Base-by-base conservation (phyloP, 1,284 basidiomycete species). In the Dichomitus squalens region DNA sequence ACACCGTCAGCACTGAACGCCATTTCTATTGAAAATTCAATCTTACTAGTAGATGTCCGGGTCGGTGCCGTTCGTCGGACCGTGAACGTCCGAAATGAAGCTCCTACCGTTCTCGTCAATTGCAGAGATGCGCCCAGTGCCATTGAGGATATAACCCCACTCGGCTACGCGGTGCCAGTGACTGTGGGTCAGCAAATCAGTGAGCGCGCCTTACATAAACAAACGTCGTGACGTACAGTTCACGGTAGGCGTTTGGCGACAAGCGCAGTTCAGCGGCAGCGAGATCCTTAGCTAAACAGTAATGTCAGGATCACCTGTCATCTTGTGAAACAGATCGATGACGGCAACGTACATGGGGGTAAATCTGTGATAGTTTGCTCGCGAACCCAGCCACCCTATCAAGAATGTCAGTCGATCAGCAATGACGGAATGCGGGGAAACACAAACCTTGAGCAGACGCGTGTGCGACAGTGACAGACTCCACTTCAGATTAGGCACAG, bases 241-340 rank as follows among this genome's bases (percentile, higher is more conserved):
- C 70, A 56, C 71, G 70, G 56, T 70, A 68, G 11, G 67, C 73
- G n/a, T 72, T 73, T 12, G 70, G 65, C 9, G 74, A 73, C 34
- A 77, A 65, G 18, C 73, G 70, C 64, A 76, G 68, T 53, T 77
- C 72, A n/a, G 74, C 75, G n/a, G 68, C 73, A 12, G 74, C 72
- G 20, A 76, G 57, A 43, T 71, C 70, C 55, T 69, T 67, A 1
- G 68, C 68, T 69, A 48, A 50, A 57, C 21, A 29, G 51, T 54
- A 49, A 49, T 49, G 53, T 56, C 49, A 64, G 44, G 18, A 11
- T 20, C 49, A 35, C 6, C 31, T 27, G 38, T 58, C 25, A 43
- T 52, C 43, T 38, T 51, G 23, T 35, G 25, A 50, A 23, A 14
- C 18, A 39, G 23, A 53, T 35, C 38, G 11, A 34, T 12, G 20